A percentile compares a stretch with the other conserved stretches of the same genome.
Conservation (phyloP, 2,329 filamentous ascomycete species). For the Fusarium globosum region DNA sequence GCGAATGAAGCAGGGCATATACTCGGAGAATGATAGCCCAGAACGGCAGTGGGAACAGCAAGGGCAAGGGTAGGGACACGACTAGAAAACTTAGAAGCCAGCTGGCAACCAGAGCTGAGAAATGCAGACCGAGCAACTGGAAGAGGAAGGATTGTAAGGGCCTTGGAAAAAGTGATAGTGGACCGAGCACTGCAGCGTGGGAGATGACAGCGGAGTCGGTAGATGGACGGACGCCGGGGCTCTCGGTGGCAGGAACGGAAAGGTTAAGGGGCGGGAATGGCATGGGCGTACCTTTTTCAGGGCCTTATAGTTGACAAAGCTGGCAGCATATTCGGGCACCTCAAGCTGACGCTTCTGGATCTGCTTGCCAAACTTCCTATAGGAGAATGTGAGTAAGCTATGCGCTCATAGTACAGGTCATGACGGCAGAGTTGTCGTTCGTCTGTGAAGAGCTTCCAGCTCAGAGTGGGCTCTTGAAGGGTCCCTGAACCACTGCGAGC, state of each 20-base stretch:
- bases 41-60: slow-evolving; percentile 6
- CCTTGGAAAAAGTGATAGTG: slow-evolving; percentile 26
- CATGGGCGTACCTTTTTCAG: slow-evolving; percentile 84
- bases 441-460: slow-evolving; percentile 2
- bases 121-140: slow-evolving; percentile 11
- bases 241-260: slow-evolving; percentile 36
- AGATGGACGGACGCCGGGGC: slow-evolving; percentile 25
- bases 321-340: slow-evolving; percentile 98
- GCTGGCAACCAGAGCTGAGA: slow-evolving; percentile 5
- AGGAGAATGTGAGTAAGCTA: slow-evolving; percentile 23
- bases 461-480: slow-evolving; percentile 1
- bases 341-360: slow-evolving; percentile 99
- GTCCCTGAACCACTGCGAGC: slow-evolving; percentile 6
- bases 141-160: slow-evolving; percentile 9
- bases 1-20: slow-evolving; percentile 18
- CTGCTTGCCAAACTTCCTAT: slow-evolving; percentile 99
- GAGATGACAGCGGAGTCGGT: slow-evolving; percentile 42
- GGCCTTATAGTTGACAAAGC: slow-evolving; percentile 99
- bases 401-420: not conserved
- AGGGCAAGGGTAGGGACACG: slow-evolving; percentile 8
- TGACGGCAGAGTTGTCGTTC: not conserved
- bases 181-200: slow-evolving; percentile 22
- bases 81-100: slow-evolving; percentile 14
- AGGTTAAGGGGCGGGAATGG: slow-evolving; percentile 28
- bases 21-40: slow-evolving; percentile 8